These are phyloP conservation scores for Lasiodiplodia citricola DNA, from an alignment of 2,329 filamentous ascomycete genomes.

Conservation along the genomic window DNA sequence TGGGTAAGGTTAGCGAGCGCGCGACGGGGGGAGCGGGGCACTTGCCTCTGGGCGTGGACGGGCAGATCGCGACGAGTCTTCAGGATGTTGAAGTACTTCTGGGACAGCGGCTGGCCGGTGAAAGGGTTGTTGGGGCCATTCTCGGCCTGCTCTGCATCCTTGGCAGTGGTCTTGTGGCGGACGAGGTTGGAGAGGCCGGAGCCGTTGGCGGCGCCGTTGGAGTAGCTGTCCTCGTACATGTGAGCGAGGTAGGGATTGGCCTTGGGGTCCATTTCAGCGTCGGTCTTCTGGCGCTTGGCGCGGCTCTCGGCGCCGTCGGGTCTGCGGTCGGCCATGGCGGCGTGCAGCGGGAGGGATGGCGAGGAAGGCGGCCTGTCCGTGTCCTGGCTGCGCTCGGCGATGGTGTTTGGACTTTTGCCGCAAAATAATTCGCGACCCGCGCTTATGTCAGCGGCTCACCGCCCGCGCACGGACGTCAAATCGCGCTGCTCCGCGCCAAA, in stretches of 20 bases:
- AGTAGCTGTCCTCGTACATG: constrained; percentile 66
- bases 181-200: constrained; percentile 60
- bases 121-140: constrained; percentile 85
- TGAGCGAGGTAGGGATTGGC: constrained; percentile 92
- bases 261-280: constrained; percentile 56
- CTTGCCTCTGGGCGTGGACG: constrained; percentile 85
- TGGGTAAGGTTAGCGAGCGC: constrained; percentile 40
- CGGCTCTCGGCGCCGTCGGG: constrained; percentile 57
- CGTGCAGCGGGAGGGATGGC: not conserved
- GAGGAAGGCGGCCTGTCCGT: not conserved
- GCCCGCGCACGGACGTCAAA: not conserved
- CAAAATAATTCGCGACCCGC: constrained; percentile 20
- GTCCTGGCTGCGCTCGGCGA: constrained; percentile 1
- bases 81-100: constrained; percentile 88
- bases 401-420: constrained; percentile 4
- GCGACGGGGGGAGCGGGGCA: constrained; percentile 21
- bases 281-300: constrained; percentile 62
- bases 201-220: constrained; percentile 38
- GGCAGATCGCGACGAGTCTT: constrained; percentile 83
- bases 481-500: not conserved
- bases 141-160: constrained; percentile 75
- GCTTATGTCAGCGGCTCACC: constrained; percentile 19
- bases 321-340: constrained; percentile 62
- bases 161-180: constrained; percentile 80
- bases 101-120: constrained; percentile 76